These are phyloP conservation scores for Lasiodiplodia sp. DNA, from an alignment of 2,329 filamentous ascomycete species.

Conservation along the genomic window DNA sequence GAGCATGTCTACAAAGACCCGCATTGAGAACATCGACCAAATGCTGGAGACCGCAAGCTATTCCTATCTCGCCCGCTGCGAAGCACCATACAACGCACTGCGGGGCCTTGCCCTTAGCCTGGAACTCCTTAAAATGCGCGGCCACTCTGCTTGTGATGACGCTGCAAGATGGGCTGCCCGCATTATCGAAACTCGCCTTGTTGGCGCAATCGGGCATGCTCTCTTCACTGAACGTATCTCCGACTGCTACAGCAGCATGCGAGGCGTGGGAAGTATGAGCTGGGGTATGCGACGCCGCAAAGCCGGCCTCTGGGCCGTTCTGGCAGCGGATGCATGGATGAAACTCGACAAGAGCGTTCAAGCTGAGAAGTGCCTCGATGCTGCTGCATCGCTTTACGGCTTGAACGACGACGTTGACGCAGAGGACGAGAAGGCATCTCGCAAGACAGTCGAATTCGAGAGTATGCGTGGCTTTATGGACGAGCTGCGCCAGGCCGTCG, in stretches of 20 bases:
- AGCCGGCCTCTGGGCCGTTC: slow-evolving; percentile 85
- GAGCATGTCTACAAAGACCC: slow-evolving; percentile 72
- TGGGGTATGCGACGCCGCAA: slow-evolving; percentile 81
- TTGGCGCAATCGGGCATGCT: slow-evolving; percentile 78
- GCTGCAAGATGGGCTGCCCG: slow-evolving; percentile 85
- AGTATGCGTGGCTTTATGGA: slow-evolving; percentile 70
- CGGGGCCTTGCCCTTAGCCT: slow-evolving; percentile 78
- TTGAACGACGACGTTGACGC: slow-evolving; percentile 15
- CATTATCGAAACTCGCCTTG: slow-evolving; percentile 75
- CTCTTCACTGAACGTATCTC: slow-evolving; percentile 87
- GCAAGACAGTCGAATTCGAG: slow-evolving; percentile 52
- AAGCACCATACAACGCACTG: slow-evolving; percentile 78
- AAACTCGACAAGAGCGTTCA: slow-evolving; percentile 77
- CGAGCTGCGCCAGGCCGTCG: slow-evolving; percentile 70
- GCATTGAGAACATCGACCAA: slow-evolving; percentile 81
- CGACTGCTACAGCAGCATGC: slow-evolving; percentile 80
- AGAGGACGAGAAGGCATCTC: slow-evolving; percentile 9
- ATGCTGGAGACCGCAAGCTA: slow-evolving; percentile 92
- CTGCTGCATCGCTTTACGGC: slow-evolving; percentile 65
- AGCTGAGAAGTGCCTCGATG: slow-evolving; percentile 77
- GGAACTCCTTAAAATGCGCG: slow-evolving; percentile 83
- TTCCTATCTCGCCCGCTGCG: slow-evolving; percentile 88
- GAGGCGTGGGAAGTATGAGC: slow-evolving; percentile 68
- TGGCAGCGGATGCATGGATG: slow-evolving; percentile 86
- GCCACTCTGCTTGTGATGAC: slow-evolving; percentile 81